Evolutionary conservation across 2,329 filamentous ascomycete genomes (phyloP).

Genomic region (Aspergillus versicolor): DNA sequence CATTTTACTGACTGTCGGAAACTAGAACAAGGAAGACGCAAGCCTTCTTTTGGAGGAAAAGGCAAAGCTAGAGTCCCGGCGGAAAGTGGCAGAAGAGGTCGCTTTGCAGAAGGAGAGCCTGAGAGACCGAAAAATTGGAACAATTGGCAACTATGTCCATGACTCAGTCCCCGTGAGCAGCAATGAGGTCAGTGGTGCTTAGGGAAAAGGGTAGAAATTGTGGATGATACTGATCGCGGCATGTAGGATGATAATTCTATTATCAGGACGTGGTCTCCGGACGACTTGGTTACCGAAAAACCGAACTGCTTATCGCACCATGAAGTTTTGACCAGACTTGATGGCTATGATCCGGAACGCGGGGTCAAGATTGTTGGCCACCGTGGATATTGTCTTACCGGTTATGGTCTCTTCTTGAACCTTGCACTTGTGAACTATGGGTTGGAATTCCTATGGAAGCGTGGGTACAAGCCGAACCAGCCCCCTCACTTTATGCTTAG

Average conservation of each 20-base stretch:
- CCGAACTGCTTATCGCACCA: conserved; percentile 83
- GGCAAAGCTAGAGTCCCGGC: conserved; percentile 72
- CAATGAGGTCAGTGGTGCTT: conserved; percentile 61
- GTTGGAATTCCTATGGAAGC: conserved; percentile 78
- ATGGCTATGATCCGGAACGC: conserved; percentile 89
- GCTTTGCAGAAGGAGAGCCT: conserved; percentile 73
- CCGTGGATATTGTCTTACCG: conserved; percentile 86
- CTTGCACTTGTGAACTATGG: conserved; percentile 95
- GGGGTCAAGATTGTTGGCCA: conserved; percentile 94
- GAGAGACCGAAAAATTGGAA: conserved; percentile 75
- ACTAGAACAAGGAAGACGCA: conserved; percentile 79
- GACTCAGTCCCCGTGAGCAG: conserved; percentile 79
- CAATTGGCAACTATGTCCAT: conserved; percentile 89
- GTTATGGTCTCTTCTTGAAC: conserved; percentile 88
- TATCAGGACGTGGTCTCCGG: conserved; percentile 76
- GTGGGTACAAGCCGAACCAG: conserved; percentile 79
- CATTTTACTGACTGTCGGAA: conserved; percentile 9
- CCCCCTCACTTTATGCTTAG: conserved; percentile 93
- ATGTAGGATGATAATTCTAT: conserved; percentile 73
- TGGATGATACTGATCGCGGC: background rate
- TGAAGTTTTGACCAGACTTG: conserved; percentile 82
- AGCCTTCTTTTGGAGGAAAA: conserved; percentile 78
- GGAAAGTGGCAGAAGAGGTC: conserved; percentile 73
- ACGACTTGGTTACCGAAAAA: conserved; percentile 72
- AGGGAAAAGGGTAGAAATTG: background rate